Conservation (phyloP, 257 asterid species). For the Nicotiana tomentosiformis region DNA sequence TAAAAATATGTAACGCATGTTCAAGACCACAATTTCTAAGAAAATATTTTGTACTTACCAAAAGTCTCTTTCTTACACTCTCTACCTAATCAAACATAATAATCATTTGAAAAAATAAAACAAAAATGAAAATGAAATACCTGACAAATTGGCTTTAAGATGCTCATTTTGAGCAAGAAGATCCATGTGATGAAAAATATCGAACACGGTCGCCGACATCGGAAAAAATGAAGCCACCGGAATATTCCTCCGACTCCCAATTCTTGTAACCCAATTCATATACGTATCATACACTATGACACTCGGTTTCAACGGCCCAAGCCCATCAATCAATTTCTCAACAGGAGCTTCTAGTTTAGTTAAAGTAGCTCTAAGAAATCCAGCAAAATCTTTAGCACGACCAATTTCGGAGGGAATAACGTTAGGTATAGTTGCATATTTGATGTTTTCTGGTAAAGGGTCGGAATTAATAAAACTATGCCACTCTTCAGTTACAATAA, state of each 20-base stretch:
- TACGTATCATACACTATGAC: conserved; percentile 34
- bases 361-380: conserved; percentile 23
- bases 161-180: conserved; percentile 39
- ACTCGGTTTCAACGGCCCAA: conserved; percentile 23
- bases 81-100: too few relatives aligned
- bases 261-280: conserved; percentile 25
- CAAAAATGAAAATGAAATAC: neutral
- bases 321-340: conserved; percentile 37
- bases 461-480: conserved; percentile 29
- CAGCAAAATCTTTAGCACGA: conserved; percentile 33
- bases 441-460: conserved; percentile 26
- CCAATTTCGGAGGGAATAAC: conserved; percentile 53
- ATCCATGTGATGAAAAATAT: conserved; percentile 31
- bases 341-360: conserved; percentile 44
- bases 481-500: conserved; percentile 53
- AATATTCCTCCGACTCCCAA: conserved; percentile 37
- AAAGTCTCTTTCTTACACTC: too few relatives aligned
- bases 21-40: too few relatives aligned
- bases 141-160: conserved; percentile 23
- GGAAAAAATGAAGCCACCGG: conserved; percentile 49
- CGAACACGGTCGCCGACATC: conserved; percentile 41
- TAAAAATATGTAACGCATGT: too few relatives aligned
- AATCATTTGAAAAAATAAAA: too few relatives aligned
- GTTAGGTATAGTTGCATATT: conserved; percentile 41
- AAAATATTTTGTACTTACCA: too few relatives aligned